Conservation (phyloP, 169 alveolate species). For the Fabrea salina region DNA sequence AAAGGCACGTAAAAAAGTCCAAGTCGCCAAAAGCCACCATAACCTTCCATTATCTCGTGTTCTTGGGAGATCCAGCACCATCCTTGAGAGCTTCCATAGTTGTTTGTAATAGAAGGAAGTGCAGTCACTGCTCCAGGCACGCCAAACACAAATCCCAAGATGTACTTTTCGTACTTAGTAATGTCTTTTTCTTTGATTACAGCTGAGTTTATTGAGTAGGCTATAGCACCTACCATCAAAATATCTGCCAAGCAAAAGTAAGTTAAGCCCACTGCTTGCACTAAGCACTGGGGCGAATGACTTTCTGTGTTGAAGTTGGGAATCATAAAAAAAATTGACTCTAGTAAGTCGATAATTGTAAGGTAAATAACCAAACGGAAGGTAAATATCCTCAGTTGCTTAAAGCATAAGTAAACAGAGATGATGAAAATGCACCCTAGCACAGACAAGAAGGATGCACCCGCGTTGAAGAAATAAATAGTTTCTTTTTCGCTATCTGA, state of each 20-base stretch:
- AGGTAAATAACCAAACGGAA: background rate
- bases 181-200: background rate
- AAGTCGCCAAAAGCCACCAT: background rate
- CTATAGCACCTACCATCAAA: background rate
- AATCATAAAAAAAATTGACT: background rate
- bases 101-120: background rate
- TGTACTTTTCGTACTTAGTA: background rate
- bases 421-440: constrained; percentile 11
- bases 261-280: background rate
- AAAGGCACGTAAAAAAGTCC: background rate
- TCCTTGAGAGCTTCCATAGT: background rate
- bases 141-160: background rate
- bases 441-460: background rate
- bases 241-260: background rate
- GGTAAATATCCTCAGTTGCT: background rate
- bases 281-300: too few species aligned
- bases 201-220: background rate
- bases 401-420: background rate
- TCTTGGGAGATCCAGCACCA: background rate
- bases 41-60: too few species aligned
- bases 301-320: too few species aligned
- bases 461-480: background rate
- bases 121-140: background rate
- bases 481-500: background rate
- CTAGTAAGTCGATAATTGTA: background rate